phyloP scores from a whole-genome alignment of 1,284 basidiomycete genomes.

The Marasmius sp. region DNA sequence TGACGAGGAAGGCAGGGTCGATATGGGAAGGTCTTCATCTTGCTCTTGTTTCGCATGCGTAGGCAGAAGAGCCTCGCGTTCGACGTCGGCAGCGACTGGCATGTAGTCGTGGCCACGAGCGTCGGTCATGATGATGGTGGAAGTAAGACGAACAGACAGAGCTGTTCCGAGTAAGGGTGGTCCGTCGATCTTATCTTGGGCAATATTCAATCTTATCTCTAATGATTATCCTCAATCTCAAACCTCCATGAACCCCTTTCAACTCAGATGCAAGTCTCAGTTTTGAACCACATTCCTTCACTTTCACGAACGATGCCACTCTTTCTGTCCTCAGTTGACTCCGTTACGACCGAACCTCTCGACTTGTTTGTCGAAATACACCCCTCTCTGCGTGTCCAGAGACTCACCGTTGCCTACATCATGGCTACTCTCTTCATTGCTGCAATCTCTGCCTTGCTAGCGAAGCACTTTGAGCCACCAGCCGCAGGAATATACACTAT shows the following conservation, averaged over 20 bases:
- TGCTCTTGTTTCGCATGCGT: constrained; percentile 21
- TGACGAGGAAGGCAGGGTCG: constrained; percentile 10
- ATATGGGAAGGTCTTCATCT: constrained; percentile 12
- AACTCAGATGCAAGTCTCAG: too few relatives aligned
- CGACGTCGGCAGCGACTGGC: constrained; percentile 22
- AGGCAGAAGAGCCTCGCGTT: constrained; percentile 37
- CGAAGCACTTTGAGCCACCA: neutral
- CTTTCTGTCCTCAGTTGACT: neutral
- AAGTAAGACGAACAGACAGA: neutral
- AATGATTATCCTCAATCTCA: neutral
- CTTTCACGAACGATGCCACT: too few relatives aligned
- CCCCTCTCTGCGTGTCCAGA: neutral
- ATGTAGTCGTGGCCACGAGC: neutral
- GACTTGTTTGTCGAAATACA: neutral
- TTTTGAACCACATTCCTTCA: too few relatives aligned
- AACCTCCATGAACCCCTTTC: neutral
- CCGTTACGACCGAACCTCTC: neutral
- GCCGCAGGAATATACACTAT: neutral
- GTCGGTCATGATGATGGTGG: constrained; percentile 4
- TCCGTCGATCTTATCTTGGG: too few relatives aligned
- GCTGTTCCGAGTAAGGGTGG: neutral
- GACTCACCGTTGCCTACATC: neutral
- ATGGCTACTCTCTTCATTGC: neutral
- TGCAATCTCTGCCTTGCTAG: neutral
- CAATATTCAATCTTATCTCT: neutral